phyloP scores from a whole-genome alignment of 2,329 filamentous ascomycete species.

The Fusarium camptoceras region DNA sequence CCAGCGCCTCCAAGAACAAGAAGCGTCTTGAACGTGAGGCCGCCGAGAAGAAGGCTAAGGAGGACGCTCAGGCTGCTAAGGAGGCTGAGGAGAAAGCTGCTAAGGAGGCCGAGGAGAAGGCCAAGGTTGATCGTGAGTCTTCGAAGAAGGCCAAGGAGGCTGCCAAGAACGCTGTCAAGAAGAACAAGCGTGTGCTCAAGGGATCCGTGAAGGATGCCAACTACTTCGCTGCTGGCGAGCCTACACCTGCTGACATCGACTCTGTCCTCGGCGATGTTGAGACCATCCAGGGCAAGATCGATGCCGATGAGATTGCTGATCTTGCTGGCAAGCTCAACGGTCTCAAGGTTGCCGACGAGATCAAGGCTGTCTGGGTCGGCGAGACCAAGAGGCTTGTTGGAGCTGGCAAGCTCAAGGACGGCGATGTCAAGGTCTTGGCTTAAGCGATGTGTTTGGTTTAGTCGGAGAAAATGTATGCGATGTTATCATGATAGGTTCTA shows the following conservation, averaged over 20 bases:
- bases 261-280: constrained; percentile 87
- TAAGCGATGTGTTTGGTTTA: constrained; percentile 40
- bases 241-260: constrained; percentile 83
- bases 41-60: constrained; percentile 85
- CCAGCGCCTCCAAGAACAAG: constrained; percentile 95
- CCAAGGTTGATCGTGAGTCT: constrained; percentile 85
- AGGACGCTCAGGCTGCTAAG: constrained; percentile 86
- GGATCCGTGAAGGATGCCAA: constrained; percentile 96
- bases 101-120: constrained; percentile 86
- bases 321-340: constrained; percentile 84
- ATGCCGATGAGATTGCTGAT: constrained; percentile 87
- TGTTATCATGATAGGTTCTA: constrained; percentile 34
- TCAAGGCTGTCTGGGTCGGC: constrained; percentile 84
- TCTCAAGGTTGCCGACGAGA: constrained; percentile 82
- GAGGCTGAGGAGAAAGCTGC: constrained; percentile 83
- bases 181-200: constrained; percentile 99
- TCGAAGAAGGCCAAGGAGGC: constrained; percentile 98
- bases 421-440: constrained; percentile 76
- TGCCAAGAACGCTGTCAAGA: constrained; percentile 98
- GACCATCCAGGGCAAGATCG: constrained; percentile 85
- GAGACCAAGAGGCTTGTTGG: constrained; percentile 83
- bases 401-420: constrained; percentile 87
- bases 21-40: constrained; percentile 91
- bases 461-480: constrained; percentile 3
- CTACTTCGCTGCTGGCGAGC: constrained; percentile 87